Evolutionary conservation across 1,139 yeast genomes (phyloP), one percentile per base, ranked within the genome.

Genomic region (Sugiyamaella xylanicola): DNA sequence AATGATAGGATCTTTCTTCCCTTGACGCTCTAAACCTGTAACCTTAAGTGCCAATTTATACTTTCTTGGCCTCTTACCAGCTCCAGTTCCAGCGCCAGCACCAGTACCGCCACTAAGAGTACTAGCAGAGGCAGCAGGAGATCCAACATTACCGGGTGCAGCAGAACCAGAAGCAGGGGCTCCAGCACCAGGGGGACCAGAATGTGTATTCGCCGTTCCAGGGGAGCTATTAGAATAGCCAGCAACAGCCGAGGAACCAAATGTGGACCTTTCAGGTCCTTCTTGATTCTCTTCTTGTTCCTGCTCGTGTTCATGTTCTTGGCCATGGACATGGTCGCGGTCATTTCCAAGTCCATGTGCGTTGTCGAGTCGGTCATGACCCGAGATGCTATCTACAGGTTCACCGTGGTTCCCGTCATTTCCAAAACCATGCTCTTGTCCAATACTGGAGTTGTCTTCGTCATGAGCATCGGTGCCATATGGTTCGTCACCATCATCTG

Each of bases 1-100:
- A 53, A 80, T 65, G 20, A 80, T 74, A 2, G 83, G 83, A 60
- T 80, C 81, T 62, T 78, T 79, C 56, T 70, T 74, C 11, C 79
- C 81, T 42, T 74, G 75, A 45, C 77, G 72, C 63, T 80, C 85
- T 43, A 81, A 68, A 19, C 77, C 81, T 2, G 76, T 72, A 4
- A 81, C 77, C 48, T 72, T 74, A 32, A 78, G 67, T 1, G 59
- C 63, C 13, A 80, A 68, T 50, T 72, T 72, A 59, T 69, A 68
- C 52, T 68, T 65, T 39, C 61, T 64, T 37, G 42, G 45, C 35
- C 56, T 51, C 48, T 53, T 54, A 21, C 37, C 37, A 32, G 15
- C 37, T 8, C 15, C 13, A 32, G 37, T 32, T 8, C 37, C 15
- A 32, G 37, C 8, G 4, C 37, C 15, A 7, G 37, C 8, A 4